Percentiles rank a stretch among this genome's conserved stretches.
Evolutionary conservation across 1,284 basidiomycete genomes (phyloP).

Genomic region (Xerocomus cyaneibrunnescens): DNA sequence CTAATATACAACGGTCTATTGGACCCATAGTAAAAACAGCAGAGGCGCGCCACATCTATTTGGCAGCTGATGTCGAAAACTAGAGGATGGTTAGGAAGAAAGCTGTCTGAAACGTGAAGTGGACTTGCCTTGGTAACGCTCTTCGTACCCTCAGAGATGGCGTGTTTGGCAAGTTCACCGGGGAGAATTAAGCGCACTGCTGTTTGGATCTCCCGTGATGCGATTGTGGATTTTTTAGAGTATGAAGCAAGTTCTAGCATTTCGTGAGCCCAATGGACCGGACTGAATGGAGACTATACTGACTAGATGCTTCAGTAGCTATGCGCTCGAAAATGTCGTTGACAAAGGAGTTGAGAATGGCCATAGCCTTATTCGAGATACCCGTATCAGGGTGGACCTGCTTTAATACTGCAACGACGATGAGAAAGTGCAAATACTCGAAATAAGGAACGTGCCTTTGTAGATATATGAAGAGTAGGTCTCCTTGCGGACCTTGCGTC

Average conservation of each 20-base stretch:
- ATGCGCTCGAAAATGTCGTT: slow-evolving; percentile 79
- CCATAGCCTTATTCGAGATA: slow-evolving; percentile 83
- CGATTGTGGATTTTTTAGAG: slow-evolving; percentile 82
- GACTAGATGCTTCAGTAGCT: slow-evolving; percentile 72
- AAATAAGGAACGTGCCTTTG: slow-evolving; percentile 56
- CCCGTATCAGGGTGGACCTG: slow-evolving; percentile 81
- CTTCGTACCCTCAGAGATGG: slow-evolving; percentile 80
- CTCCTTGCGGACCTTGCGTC: slow-evolving; percentile 86
- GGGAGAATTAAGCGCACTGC: slow-evolving; percentile 77
- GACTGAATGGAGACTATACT: not conserved
- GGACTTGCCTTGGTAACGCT: slow-evolving; percentile 41
- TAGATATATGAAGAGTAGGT: slow-evolving; percentile 95
- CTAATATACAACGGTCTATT: slow-evolving; percentile 33
- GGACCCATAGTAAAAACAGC: slow-evolving; percentile 13
- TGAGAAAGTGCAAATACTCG: slow-evolving; percentile 39
- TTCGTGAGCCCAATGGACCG: not conserved
- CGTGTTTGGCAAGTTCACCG: slow-evolving; percentile 64
- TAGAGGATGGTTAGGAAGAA: slow-evolving; percentile 8
- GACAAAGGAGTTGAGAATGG: slow-evolving; percentile 75
- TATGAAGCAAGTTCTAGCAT: slow-evolving; percentile 67
- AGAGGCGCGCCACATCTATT: slow-evolving; percentile 24
- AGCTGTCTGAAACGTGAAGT: slow-evolving; percentile 9
- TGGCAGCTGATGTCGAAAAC: slow-evolving; percentile 46
- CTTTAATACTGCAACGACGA: slow-evolving; percentile 58
- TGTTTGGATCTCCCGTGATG: slow-evolving; percentile 81